phyloP scores from a whole-genome alignment of 164 flowering plant genomes.

The Chimonanthus salicifolius region DNA sequence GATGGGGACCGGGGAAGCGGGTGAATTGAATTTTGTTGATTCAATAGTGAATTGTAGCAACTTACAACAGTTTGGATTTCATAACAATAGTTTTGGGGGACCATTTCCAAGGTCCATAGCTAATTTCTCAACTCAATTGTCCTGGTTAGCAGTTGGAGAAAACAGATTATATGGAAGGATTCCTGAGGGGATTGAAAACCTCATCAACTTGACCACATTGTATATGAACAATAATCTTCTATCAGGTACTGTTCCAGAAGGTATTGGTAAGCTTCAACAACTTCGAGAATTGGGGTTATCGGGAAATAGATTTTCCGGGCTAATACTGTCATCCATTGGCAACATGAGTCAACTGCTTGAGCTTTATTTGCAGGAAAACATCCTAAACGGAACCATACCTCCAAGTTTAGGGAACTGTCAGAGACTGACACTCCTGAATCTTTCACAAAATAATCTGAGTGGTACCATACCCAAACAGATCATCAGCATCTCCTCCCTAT shows the following conservation, averaged over 20 bases:
- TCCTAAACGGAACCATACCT: slow-evolving; percentile 7
- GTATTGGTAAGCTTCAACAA: slow-evolving; percentile 24
- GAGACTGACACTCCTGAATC: not conserved
- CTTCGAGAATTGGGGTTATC: slow-evolving; percentile 12
- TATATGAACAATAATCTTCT: slow-evolving; percentile 12
- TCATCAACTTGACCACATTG: slow-evolving; percentile 15
- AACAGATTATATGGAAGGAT: slow-evolving; percentile 29
- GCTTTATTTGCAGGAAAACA: not conserved
- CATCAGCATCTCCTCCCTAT: slow-evolving; percentile 13
- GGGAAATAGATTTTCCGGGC: slow-evolving; percentile 18
- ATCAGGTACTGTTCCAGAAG: slow-evolving; percentile 22
- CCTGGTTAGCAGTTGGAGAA: not conserved
- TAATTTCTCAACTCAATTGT: slow-evolving; percentile 21
- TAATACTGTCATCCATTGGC: slow-evolving; percentile 25
- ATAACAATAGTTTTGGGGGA: slow-evolving; percentile 19
- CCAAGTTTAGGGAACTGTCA: slow-evolving; percentile 2
- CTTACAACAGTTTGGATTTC: slow-evolving; percentile 3
- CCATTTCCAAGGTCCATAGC: slow-evolving; percentile 21
- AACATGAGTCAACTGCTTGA: slow-evolving; percentile 16
- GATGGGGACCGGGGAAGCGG: not conserved
- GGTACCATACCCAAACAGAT: slow-evolving; percentile 29
- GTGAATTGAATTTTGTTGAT: slow-evolving; percentile 27
- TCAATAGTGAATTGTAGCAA: slow-evolving; percentile 28
- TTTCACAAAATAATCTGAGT: slow-evolving; percentile 4
- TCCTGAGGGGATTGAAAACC: slow-evolving; percentile 30